Conservation (phyloP, 768 basidiomycete genomes). For the Boletus coccyginus region DNA sequence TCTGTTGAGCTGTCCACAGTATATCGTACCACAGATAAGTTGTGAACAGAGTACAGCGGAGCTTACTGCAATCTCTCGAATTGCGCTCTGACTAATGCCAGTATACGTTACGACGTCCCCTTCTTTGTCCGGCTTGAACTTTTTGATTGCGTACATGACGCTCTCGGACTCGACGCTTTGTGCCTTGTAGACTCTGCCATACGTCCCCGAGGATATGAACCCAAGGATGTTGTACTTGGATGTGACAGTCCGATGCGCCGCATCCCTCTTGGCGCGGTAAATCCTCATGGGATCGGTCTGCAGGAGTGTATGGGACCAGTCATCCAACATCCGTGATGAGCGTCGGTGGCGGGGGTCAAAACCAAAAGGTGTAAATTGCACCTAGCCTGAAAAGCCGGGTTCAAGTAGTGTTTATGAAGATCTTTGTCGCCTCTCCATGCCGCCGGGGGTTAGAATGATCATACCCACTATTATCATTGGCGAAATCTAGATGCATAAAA, state of each 20-base stretch:
- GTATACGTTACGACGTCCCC: slow-evolving; percentile 95
- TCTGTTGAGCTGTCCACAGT: slow-evolving; percentile 63
- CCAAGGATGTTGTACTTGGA: slow-evolving; percentile 91
- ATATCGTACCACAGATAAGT: slow-evolving; percentile 14
- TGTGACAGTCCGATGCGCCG: slow-evolving; percentile 59
- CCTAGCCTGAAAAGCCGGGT: neutral
- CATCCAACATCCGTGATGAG: slow-evolving; percentile 27
- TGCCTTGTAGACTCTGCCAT: slow-evolving; percentile 98
- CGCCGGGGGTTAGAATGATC: too few relatives aligned
- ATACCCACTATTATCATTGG: neutral
- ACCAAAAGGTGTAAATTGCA: neutral
- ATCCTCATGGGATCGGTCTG: slow-evolving; percentile 77
- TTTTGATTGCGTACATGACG: slow-evolving; percentile 92
- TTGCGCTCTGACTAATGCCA: slow-evolving; percentile 96
- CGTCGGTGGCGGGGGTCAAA: neutral
- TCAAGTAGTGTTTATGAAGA: neutral
- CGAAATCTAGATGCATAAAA: neutral
- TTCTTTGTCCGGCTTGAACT: slow-evolving; percentile 99
- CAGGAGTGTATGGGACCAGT: slow-evolving; percentile 34
- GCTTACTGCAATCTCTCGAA: slow-evolving; percentile 90
- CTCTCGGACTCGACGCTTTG: slow-evolving; percentile 69
- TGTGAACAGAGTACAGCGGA: neutral
- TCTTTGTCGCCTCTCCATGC: neutral
- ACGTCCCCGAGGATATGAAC: slow-evolving; percentile 97
- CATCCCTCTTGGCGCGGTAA: slow-evolving; percentile 80